These are phyloP conservation scores for Cajanus cajan DNA, from an alignment of 306 rosid species.

Conservation along the genomic window DNA sequence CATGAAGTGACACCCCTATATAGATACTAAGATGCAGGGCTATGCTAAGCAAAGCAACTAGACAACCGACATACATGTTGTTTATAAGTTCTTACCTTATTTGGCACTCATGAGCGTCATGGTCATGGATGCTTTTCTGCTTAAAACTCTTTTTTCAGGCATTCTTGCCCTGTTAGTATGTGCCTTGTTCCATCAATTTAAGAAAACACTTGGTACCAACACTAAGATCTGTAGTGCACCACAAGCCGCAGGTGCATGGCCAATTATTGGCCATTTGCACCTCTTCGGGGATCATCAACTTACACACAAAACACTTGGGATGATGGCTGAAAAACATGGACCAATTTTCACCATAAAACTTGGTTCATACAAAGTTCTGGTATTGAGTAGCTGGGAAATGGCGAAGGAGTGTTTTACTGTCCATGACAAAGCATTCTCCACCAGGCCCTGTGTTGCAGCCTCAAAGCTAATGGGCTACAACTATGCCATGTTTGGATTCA, in stretches of 20 bases:
- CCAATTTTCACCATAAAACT: constrained; percentile 35
- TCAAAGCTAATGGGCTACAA: constrained; percentile 40
- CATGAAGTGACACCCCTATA: not conserved
- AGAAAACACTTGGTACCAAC: constrained; percentile 1
- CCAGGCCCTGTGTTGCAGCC: constrained; percentile 37
- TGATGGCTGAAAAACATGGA: constrained; percentile 42
- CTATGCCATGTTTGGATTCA: constrained; percentile 40
- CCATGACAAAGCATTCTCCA: constrained; percentile 43
- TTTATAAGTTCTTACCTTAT: not conserved
- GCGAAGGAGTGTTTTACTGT: constrained; percentile 40
- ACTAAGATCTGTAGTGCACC: constrained; percentile 31
- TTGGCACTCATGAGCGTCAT: not conserved
- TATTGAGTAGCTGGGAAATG: constrained; percentile 40
- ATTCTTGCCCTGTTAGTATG: constrained; percentile 20
- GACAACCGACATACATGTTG: not conserved
- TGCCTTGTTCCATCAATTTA: constrained; percentile 22
- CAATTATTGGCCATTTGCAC: constrained; percentile 41
- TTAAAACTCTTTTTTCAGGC: constrained; percentile 14
- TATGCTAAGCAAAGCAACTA: not conserved
- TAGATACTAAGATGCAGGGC: not conserved
- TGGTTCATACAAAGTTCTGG: constrained; percentile 37
- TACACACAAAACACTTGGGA: constrained; percentile 36
- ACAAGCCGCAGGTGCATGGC: constrained; percentile 45
- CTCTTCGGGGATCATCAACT: constrained; percentile 30
- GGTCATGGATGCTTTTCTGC: constrained; percentile 18